Evolutionary conservation across 1,139 yeast species (phyloP).

Genomic region (Yamadazyma jaroonii): DNA sequence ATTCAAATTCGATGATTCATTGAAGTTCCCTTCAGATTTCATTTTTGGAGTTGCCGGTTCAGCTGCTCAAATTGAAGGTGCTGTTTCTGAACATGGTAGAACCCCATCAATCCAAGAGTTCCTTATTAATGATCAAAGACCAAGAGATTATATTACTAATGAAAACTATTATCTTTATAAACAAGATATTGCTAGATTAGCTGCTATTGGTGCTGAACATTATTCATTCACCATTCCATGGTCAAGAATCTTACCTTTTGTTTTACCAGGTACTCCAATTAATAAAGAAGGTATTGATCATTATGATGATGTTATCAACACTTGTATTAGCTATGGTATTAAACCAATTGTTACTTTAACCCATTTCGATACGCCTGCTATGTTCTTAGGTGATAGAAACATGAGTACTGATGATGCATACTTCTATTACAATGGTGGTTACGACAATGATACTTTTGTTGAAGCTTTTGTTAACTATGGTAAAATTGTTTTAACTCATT

Average conservation of each 20-base stretch:
- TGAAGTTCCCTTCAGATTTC: slow-evolving; percentile 19
- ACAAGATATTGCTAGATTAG: slow-evolving; percentile 29
- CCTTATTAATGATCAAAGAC: slow-evolving; percentile 9
- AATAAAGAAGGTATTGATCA: slow-evolving; percentile 31
- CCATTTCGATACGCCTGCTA: slow-evolving; percentile 33
- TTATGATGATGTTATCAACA: slow-evolving; percentile 30
- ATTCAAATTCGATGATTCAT: slow-evolving; percentile 15
- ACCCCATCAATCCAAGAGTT: slow-evolving; percentile 31
- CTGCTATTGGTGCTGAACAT: slow-evolving; percentile 29
- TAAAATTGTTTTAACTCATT: slow-evolving; percentile 26
- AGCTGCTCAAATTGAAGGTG: slow-evolving; percentile 36
- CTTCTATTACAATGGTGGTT: slow-evolving; percentile 20
- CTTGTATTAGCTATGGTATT: slow-evolving; percentile 24
- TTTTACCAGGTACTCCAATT: slow-evolving; percentile 26
- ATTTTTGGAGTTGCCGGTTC: slow-evolving; percentile 24
- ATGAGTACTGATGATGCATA: slow-evolving; percentile 2
- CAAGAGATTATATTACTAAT: slow-evolving; percentile 24
- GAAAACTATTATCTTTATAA: slow-evolving; percentile 32
- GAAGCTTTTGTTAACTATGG: slow-evolving; percentile 32
- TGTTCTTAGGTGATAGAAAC: slow-evolving; percentile 14
- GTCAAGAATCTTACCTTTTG: slow-evolving; percentile 32
- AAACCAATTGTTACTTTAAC: slow-evolving; percentile 32
- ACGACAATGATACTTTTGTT: slow-evolving; percentile 21
- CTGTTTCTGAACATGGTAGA: slow-evolving; percentile 30
- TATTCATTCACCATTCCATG: slow-evolving; percentile 35